A percentile compares a stretch with the other conserved stretches of the same genome.
Evolutionary conservation across 2,329 filamentous ascomycete genomes (phyloP).

Genomic region (Ophiostoma sp.): DNA sequence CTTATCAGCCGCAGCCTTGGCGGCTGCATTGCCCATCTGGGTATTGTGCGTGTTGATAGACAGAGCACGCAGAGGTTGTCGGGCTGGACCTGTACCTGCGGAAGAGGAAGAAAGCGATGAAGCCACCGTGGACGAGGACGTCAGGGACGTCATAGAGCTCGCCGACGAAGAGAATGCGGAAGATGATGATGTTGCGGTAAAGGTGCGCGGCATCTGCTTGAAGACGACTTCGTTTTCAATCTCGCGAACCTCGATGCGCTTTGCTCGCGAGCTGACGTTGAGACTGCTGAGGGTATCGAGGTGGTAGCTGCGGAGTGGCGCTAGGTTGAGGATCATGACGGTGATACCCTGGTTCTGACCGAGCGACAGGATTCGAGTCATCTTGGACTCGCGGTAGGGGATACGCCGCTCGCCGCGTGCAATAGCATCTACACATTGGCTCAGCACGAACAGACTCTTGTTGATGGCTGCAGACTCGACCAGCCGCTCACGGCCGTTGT

Average conservation of each 20-base stretch:
- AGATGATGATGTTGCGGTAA: neutral
- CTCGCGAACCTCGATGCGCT: slow-evolving; percentile 92
- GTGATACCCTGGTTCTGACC: slow-evolving; percentile 95
- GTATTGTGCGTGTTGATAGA: slow-evolving; percentile 66
- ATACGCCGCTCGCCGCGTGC: slow-evolving; percentile 69
- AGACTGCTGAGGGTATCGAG: slow-evolving; percentile 88
- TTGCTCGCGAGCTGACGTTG: slow-evolving; percentile 91
- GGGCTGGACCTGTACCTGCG: slow-evolving; percentile 42
- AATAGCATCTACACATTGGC: slow-evolving; percentile 93
- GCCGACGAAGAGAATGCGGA: slow-evolving; percentile 28
- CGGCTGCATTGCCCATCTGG: slow-evolving; percentile 54
- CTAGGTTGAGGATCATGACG: slow-evolving; percentile 93
- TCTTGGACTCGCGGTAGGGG: slow-evolving; percentile 91
- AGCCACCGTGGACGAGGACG: slow-evolving; percentile 64
- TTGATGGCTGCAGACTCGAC: slow-evolving; percentile 97
- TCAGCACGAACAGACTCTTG: slow-evolving; percentile 90
- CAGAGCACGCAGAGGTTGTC: slow-evolving; percentile 76
- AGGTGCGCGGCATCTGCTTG: slow-evolving; percentile 59
- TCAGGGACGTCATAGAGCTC: slow-evolving; percentile 49
- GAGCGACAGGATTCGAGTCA: slow-evolving; percentile 88
- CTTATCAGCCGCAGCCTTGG: slow-evolving; percentile 45
- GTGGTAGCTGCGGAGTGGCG: slow-evolving; percentile 86
- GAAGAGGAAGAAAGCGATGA: slow-evolving; percentile 10
- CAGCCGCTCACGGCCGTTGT: slow-evolving; percentile 86
- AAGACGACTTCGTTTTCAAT: slow-evolving; percentile 93